These are phyloP conservation scores for Pichia thaimueangensis DNA, from an alignment of 805 yeast species.

Conservation along the genomic window DNA sequence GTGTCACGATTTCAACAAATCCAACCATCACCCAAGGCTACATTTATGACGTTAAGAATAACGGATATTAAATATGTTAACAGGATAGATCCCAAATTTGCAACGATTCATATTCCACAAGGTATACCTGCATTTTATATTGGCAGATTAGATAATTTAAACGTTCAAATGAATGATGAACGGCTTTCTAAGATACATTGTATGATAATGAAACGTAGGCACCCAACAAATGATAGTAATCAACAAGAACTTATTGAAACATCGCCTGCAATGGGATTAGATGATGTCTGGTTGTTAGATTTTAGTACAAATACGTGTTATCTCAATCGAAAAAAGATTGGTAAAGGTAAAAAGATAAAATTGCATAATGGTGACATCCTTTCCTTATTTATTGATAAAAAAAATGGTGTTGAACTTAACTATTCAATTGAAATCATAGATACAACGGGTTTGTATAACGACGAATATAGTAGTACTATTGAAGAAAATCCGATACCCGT, in stretches of 20 bases:
- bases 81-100: neutral
- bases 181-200: constrained; percentile 85
- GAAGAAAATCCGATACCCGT: constrained; percentile 2
- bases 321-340: constrained; percentile 53
- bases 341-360: constrained; percentile 55
- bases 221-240: constrained; percentile 35
- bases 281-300: constrained; percentile 76
- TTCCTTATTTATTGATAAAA: constrained; percentile 57
- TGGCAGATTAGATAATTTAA: constrained; percentile 65
- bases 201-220: constrained; percentile 54
- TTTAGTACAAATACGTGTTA: constrained; percentile 74
- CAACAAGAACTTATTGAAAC: constrained; percentile 17
- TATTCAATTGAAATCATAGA: constrained; percentile 51
- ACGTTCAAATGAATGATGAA: constrained; percentile 59
- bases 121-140: constrained; percentile 61
- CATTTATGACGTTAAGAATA: constrained; percentile 39
- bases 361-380: constrained; percentile 61
- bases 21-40: constrained; percentile 4
- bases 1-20: too few relatives aligned
- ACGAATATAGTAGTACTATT: constrained; percentile 13
- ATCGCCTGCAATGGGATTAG: constrained; percentile 64
- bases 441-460: constrained; percentile 54
- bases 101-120: constrained; percentile 54
- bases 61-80: constrained; percentile 61
- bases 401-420: constrained; percentile 44